Base-by-base conservation (phyloP, 805 yeast genomes). In the Starmerella scarabaei region DNA sequence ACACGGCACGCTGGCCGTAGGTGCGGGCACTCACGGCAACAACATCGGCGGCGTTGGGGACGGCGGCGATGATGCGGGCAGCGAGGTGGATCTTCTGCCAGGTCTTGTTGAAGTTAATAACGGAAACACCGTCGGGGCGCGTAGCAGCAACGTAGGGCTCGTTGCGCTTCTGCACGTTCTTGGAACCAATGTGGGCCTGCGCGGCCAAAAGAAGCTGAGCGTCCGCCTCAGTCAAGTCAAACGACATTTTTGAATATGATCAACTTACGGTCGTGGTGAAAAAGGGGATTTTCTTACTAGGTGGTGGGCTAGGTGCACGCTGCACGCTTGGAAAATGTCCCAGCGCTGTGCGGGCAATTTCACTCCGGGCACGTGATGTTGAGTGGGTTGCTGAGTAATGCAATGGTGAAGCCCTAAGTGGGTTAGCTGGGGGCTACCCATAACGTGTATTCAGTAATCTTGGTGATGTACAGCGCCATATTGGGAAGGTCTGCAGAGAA, bases 41-140 rank as follows among this genome's bases (percentile, higher is more conserved):
- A 65, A 91, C 94, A 66, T 91, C 99, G 57, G 88, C 76, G 56
- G 97, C 75, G 80, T 85, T 84, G 73, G 98, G 98, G 59, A 91
- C 80, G 63, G 98, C 94, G 68, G 97, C 99, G 65, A 91, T 85
- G 72, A 88, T 82, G 76, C 96, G 91, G 61, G 99, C 98, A 65
- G 99, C 99, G 68, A 91, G 76, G 54, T 88, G 96, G 68, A 86
- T 81, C 77, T 88, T 88, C 77, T 91, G 97, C 97, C 98, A 91
- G 64, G 99, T 91, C 77, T 88, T 86, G 77, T 93, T 93, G 63
- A 91, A 75, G 84, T 91, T 84, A 71, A 91, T 86, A 59, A 91
- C 75, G 78, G 85, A 85, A 62, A 91, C 96, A 80, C 98, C 98
- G 31, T 38, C 42, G 29, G 45, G 40, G 34, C 45, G 45, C 33